Evolutionary conservation across 192 early-diverging fungal species (phyloP).

Genomic region (Rhizophagus sp.): DNA sequence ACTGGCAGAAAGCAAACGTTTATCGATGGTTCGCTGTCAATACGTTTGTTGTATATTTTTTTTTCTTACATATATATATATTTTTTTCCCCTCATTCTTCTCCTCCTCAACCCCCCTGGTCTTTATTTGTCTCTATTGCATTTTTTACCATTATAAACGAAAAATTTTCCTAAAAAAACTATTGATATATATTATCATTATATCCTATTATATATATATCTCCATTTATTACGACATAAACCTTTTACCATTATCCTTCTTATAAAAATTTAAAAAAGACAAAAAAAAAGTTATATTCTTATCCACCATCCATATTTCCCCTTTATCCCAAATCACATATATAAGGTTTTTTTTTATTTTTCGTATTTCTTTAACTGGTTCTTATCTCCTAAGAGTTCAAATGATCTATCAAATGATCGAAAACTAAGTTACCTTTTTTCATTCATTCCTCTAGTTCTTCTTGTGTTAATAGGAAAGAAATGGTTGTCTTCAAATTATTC

Average conservation of each 20-base stretch:
- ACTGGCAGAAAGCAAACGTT: slow-evolving; percentile 16
- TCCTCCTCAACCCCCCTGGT: too few species aligned
- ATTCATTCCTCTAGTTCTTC: neutral
- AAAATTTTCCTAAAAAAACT: neutral
- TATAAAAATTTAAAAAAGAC: too few species aligned
- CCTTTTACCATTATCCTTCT: neutral
- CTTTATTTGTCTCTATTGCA: neutral
- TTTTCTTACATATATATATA: neutral
- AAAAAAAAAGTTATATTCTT: too few species aligned
- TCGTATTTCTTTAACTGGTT: neutral
- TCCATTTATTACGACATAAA: neutral
- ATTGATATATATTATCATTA: neutral
- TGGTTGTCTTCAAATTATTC: neutral
- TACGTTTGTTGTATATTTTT: slow-evolving; percentile 24
- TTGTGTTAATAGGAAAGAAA: neutral
- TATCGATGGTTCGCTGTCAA: neutral
- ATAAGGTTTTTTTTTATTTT: neutral
- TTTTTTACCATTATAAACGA: slow-evolving; percentile 3
- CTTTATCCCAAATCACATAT: neutral
- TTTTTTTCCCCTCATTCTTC: too few species aligned
- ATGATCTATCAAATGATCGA: neutral
- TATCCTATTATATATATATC: slow-evolving; percentile 5
- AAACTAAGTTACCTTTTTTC: neutral
- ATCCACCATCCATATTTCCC: too few species aligned
- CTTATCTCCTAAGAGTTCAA: neutral